phyloP scores from a whole-genome alignment of 2,329 filamentous ascomycete species.

The Xylaria sp. region DNA sequence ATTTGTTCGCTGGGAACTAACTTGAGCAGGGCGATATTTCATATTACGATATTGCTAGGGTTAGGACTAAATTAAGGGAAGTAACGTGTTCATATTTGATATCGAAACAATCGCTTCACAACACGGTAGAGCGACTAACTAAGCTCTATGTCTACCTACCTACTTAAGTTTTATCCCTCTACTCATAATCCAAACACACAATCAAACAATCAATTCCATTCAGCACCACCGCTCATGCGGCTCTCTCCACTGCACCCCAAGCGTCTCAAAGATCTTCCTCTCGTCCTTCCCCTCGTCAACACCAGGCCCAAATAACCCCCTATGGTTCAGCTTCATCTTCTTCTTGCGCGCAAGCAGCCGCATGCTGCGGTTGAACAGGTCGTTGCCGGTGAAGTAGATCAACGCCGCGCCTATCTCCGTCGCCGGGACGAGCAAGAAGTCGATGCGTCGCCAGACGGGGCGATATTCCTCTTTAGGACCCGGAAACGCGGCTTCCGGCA shows the following conservation, averaged over 20 bases:
- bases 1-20: background rate
- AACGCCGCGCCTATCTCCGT: slow-evolving; percentile 84
- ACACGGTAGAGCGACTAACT: background rate
- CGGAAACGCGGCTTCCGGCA: slow-evolving; percentile 61
- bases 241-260: slow-evolving; percentile 87
- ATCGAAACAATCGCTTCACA: background rate
- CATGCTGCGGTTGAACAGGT: slow-evolving; percentile 92
- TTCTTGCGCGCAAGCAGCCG: slow-evolving; percentile 82
- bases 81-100: slow-evolving; percentile 9
- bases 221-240: slow-evolving; percentile 81
- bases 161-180: background rate
- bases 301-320: slow-evolving; percentile 79
- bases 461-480: slow-evolving; percentile 46
- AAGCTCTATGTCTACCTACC: background rate
- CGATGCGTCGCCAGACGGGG: slow-evolving; percentile 80
- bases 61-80: background rate
- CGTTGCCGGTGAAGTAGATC: slow-evolving; percentile 96
- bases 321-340: slow-evolving; percentile 86
- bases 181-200: background rate
- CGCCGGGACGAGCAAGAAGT: slow-evolving; percentile 84
- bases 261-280: slow-evolving; percentile 80
- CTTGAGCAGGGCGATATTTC: background rate
- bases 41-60: background rate
- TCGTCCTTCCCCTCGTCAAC: slow-evolving; percentile 79
- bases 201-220: slow-evolving; percentile 37